These are phyloP conservation scores for Punica granatum DNA, from an alignment of 345 rosid species.

Conservation along the genomic window DNA sequence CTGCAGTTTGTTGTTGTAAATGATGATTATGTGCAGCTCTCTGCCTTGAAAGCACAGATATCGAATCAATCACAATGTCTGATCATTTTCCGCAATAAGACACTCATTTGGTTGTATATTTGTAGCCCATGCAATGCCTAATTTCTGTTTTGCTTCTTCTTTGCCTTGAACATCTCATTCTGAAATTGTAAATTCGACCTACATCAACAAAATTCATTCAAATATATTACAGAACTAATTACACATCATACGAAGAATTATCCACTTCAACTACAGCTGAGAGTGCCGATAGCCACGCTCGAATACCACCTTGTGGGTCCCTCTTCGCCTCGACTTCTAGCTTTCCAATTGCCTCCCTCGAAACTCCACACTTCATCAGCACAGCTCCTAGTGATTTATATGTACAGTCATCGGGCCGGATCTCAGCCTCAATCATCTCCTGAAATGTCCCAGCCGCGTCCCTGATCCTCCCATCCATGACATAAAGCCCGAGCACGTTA, in stretches of 20 bases:
- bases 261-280: slow-evolving; percentile 32
- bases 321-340: slow-evolving; percentile 41
- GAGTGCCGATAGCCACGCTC: slow-evolving; percentile 47
- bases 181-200: not conserved
- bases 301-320: slow-evolving; percentile 41
- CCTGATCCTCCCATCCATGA: slow-evolving; percentile 62
- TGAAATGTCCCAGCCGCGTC: slow-evolving; percentile 51
- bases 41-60: too few species aligned
- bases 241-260: not conserved
- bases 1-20: too few species aligned
- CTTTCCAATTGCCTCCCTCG: slow-evolving; percentile 47
- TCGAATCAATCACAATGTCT: too few species aligned
- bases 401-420: slow-evolving; percentile 48
- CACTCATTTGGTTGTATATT: too few species aligned
- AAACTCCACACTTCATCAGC: slow-evolving; percentile 56
- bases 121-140: too few species aligned
- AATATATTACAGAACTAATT: not conserved
- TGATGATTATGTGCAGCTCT: too few species aligned
- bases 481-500: slow-evolving; percentile 51
- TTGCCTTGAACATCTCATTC: too few species aligned
- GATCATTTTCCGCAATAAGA: too few species aligned
- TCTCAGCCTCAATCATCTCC: slow-evolving; percentile 57
- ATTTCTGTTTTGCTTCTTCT: too few species aligned
- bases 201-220: not conserved
- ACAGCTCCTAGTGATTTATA: slow-evolving; percentile 59